These are phyloP conservation scores for Phytophthora foliorum DNA, from an alignment of 352 stramenopile species.

Conservation along the genomic window DNA sequence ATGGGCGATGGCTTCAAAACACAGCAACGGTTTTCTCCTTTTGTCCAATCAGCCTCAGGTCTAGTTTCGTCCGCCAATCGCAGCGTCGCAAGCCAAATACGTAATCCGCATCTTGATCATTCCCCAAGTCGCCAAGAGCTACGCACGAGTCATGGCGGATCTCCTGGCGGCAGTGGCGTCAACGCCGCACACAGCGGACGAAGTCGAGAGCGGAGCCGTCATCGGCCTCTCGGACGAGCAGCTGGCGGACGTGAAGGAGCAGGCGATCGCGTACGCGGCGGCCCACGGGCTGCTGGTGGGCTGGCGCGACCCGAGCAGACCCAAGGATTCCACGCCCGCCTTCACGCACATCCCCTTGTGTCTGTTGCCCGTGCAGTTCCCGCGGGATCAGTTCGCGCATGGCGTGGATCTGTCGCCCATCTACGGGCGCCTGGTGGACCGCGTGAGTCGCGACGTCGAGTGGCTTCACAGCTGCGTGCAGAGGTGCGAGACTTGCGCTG, in stretches of 20 bases:
- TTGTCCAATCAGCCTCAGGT: slow-evolving; percentile 7
- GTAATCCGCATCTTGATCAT: slow-evolving; percentile 18
- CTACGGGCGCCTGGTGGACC: slow-evolving; percentile 83
- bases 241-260: slow-evolving; percentile 65
- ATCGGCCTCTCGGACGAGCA: slow-evolving; percentile 55
- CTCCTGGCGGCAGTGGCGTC: slow-evolving; percentile 51
- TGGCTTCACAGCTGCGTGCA: slow-evolving; percentile 82
- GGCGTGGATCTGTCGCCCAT: slow-evolving; percentile 73
- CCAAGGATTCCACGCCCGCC: slow-evolving; percentile 40
- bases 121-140: slow-evolving; percentile 9
- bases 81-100: slow-evolving; percentile 1
- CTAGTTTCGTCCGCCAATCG: slow-evolving; percentile 17
- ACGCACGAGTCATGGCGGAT: slow-evolving; percentile 46
- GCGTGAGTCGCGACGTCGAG: slow-evolving; percentile 80
- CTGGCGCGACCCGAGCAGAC: slow-evolving; percentile 49
- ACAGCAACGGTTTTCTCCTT: slow-evolving; percentile 4
- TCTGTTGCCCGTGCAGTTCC: slow-evolving; percentile 74
- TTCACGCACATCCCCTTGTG: slow-evolving; percentile 87
- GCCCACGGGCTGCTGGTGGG: slow-evolving; percentile 80
- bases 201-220: slow-evolving; percentile 40
- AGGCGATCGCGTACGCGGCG: slow-evolving; percentile 78
- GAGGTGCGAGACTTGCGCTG: slow-evolving; percentile 26
- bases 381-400: slow-evolving; percentile 68
- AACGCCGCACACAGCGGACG: slow-evolving; percentile 21
- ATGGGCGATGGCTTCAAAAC: slow-evolving; percentile 11